Conservation (phyloP, 768 basidiomycete genomes). For the Russula abietina region DNA sequence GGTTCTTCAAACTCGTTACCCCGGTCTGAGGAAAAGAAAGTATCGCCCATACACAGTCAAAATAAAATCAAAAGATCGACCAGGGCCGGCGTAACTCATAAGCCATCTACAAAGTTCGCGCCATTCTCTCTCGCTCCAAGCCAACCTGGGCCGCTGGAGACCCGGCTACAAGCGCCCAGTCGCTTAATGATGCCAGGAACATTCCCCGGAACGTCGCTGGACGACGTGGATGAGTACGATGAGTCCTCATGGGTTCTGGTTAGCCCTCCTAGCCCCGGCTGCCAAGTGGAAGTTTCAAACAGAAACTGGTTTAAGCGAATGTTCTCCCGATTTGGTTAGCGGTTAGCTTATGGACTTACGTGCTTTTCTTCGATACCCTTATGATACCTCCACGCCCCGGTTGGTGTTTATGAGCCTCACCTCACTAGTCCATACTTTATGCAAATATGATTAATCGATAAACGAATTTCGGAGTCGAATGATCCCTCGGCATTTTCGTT, state of each 20-base stretch:
- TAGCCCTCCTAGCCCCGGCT: not conserved
- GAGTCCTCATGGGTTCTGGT: not conserved
- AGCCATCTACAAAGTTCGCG: not conserved
- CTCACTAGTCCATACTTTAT: not conserved
- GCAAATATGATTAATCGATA: not conserved
- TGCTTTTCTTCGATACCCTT: not conserved
- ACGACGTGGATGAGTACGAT: constrained; percentile 1
- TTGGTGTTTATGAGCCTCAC: not conserved
- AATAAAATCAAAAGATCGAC: not conserved
- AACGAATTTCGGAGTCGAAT: not conserved
- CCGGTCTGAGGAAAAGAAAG: not conserved
- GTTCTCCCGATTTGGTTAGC: not conserved
- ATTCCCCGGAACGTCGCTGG: not conserved
- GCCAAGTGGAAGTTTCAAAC: not conserved
- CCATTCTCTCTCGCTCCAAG: not conserved
- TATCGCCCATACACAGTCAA: not conserved
- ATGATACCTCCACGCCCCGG: not conserved
- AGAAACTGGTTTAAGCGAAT: not conserved
- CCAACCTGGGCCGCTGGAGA: not conserved
- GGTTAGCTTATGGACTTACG: not conserved
- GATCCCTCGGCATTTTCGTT: not conserved
- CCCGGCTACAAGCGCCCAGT: not conserved
- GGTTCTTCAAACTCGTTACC: not conserved
- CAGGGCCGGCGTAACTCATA: not conserved
- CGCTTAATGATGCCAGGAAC: not conserved